These are phyloP conservation scores for Ascosphaera aggregata DNA, from an alignment of 2,329 filamentous ascomycete species.

Conservation along the genomic window DNA sequence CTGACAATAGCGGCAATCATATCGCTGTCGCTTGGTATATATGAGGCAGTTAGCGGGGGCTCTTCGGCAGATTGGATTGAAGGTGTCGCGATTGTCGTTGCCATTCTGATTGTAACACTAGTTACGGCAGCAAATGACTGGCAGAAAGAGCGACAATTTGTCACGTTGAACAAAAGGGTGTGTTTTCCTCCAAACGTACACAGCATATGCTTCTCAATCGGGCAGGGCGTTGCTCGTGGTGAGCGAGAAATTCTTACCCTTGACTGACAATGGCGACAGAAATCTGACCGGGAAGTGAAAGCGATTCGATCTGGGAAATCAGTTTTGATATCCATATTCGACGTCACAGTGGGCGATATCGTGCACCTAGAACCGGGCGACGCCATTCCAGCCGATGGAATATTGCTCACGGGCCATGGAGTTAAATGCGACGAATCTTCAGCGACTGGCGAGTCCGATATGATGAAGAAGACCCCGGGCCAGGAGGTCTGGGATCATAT, in stretches of 20 bases:
- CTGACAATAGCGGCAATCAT: constrained; percentile 49
- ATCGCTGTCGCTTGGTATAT: constrained; percentile 50
- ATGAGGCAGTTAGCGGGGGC: constrained; percentile 37
- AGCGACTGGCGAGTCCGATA: constrained; percentile 49
- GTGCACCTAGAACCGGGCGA: constrained; percentile 47
- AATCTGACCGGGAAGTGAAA: constrained; percentile 41
- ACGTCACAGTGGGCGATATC: constrained; percentile 46
- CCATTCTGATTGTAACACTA: constrained; percentile 39
- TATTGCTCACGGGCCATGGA: constrained; percentile 42
- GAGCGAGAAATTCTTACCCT: no score
- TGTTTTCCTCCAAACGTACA: constrained; percentile 6
- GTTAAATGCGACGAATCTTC: constrained; percentile 52
- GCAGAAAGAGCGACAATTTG: constrained; percentile 44
- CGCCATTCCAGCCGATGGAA: constrained; percentile 45
- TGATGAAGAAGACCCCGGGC: constrained; percentile 41
- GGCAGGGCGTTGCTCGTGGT: no score
- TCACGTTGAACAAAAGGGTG: constrained; percentile 31
- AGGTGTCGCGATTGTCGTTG: constrained; percentile 41
- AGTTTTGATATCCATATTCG: constrained; percentile 38
- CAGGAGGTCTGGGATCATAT: constrained; percentile 35
- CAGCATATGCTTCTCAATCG: no score
- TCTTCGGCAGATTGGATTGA: constrained; percentile 39
- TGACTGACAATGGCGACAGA: constrained; percentile 18
- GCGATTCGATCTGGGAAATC: constrained; percentile 43
- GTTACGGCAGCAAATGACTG: constrained; percentile 43